Percentiles rank a stretch among this genome's conserved stretches.
Conservation (phyloP, 805 yeast species). For the Saturnispora hagleri region DNA sequence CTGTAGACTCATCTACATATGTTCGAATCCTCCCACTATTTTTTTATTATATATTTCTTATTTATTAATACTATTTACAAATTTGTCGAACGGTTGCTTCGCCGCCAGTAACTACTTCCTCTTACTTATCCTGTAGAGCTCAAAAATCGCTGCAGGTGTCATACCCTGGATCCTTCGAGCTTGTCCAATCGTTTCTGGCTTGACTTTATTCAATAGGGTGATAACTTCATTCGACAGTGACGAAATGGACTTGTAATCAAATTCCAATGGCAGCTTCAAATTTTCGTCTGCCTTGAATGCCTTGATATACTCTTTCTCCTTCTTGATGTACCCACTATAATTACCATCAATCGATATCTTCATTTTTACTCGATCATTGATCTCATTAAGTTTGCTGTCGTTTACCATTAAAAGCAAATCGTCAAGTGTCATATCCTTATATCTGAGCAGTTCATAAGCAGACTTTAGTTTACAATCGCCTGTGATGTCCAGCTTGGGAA, state of each 20-base stretch:
- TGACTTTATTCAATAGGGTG: conserved; percentile 55
- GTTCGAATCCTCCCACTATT: background rate
- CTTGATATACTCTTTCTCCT: conserved; percentile 59
- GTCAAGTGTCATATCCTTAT: conserved; percentile 33
- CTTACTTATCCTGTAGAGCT: conserved; percentile 50
- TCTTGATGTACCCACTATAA: conserved; percentile 69
- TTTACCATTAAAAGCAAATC: conserved; percentile 30
- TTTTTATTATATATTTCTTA: background rate
- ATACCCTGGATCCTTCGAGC: conserved; percentile 92
- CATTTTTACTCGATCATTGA: conserved; percentile 40
- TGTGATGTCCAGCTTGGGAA: conserved; percentile 42
- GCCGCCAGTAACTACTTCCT: background rate
- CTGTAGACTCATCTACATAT: background rate
- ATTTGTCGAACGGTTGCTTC: background rate
- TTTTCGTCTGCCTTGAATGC: conserved; percentile 83
- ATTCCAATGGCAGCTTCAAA: conserved; percentile 57
- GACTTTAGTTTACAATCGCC: conserved; percentile 43
- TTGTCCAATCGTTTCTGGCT: conserved; percentile 89
- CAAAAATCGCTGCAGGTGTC: conserved; percentile 87
- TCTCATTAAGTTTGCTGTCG: conserved; percentile 16
- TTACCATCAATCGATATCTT: conserved; percentile 72
- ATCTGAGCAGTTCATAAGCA: conserved; percentile 67
- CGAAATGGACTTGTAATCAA: conserved; percentile 49
- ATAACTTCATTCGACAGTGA: conserved; percentile 74
- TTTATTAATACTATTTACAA: background rate